Evolutionary conservation across 2,329 filamentous ascomycete genomes (phyloP).

Genomic region (Tolypocladium tundrense): DNA sequence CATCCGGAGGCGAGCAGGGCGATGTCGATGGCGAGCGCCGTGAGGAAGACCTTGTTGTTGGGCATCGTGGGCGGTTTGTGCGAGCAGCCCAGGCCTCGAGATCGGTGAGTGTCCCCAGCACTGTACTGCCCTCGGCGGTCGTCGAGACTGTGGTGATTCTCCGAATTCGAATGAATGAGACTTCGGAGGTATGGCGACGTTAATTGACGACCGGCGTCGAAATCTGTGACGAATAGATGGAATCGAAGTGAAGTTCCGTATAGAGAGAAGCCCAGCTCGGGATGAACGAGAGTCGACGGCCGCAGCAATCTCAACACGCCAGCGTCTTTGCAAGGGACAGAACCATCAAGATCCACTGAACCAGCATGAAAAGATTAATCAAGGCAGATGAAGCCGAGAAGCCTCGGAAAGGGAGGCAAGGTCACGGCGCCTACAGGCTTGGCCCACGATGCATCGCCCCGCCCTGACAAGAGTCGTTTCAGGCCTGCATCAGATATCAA

Average conservation of each 20-base stretch:
- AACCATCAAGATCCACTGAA: background rate
- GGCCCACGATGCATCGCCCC: background rate
- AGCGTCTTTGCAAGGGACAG: background rate
- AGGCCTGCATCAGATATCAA: conserved; percentile 6
- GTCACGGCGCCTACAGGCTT: background rate
- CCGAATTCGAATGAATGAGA: background rate
- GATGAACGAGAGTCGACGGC: background rate
- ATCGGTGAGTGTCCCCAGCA: background rate
- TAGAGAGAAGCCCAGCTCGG: background rate
- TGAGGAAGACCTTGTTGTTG: conserved; percentile 44
- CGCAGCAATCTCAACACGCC: background rate
- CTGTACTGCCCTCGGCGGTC: background rate
- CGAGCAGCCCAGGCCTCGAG: background rate
- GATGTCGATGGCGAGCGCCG: conserved; percentile 36
- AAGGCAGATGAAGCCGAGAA: background rate
- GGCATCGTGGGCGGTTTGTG: conserved; percentile 28
- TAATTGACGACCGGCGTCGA: background rate
- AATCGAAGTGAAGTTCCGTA: background rate
- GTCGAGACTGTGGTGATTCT: background rate
- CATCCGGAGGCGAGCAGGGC: conserved; percentile 44
- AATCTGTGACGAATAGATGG: background rate
- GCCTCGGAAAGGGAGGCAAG: background rate
- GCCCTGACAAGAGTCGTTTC: background rate
- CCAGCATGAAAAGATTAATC: background rate
- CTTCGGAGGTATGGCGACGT: background rate